Evolutionary conservation across 495 filamentous ascomycete genomes (phyloP), one percentile per base, ranked within the genome.

Genomic region (Arthonia radiata): DNA sequence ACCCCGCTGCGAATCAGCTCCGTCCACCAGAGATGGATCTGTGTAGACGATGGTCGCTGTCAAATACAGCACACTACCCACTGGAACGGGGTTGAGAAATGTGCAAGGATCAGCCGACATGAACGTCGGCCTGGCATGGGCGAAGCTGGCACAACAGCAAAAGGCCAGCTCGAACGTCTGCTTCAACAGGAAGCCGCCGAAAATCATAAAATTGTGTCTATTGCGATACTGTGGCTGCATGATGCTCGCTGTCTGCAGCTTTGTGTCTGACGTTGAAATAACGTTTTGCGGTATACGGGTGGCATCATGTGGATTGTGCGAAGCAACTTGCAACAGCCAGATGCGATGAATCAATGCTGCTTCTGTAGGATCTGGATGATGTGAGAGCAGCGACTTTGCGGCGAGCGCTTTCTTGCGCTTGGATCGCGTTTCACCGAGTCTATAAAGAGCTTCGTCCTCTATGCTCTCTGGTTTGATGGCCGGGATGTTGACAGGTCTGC

Each of bases 181-280:
- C 42, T 79, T 79, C 0, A 89, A 56, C 1, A 83, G 62, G 44
- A 77, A 82, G 12, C 78, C 78, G 13, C 78, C 78, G 39, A 83
- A 89, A 27, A 89, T 80, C 76, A 80, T 81, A 52, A 80, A 81
- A 37, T 76, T 71, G 50, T 83, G 75, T 2, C 75, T 56, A 46
- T 83, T 83, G 18, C 77, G 67, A 41, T 78, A 67, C 45, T 83
- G 77, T 3, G 78, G 78, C 37, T 82, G 76, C 78, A 89, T 89
- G 31, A 89, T 79, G 37, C 61, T 61, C 4, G 75, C 70, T 1
- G 70, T 71, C 30, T 63, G 59, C 15, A 83, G 54, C 13, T 53
- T 52, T 0, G 75, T 79, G 17, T 53, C 49, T 17, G 57, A 51
- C 75, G 83, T 83, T 43, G 56, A 62, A 29, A 67, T 43, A 4